These are phyloP conservation scores for Lentinus brumalis DNA, from an alignment of 768 basidiomycete species.

Conservation along the genomic window DNA sequence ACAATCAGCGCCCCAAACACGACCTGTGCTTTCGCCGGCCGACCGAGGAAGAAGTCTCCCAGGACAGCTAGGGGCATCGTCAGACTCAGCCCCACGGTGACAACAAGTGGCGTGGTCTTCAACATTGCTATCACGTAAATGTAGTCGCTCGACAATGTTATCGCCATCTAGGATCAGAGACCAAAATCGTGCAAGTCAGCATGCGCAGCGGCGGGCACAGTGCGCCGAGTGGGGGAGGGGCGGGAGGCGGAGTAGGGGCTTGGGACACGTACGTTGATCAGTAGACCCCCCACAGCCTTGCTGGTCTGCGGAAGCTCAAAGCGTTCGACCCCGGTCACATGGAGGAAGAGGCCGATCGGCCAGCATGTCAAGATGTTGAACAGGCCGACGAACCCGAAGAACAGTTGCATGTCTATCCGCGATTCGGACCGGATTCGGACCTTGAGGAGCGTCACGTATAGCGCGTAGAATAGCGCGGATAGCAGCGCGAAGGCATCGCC, in stretches of 20 bases:
- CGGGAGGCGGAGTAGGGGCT: not conserved
- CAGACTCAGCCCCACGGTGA: constrained; percentile 88
- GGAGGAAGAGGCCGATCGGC: constrained; percentile 79
- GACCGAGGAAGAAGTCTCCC: constrained; percentile 72
- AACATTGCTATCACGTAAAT: constrained; percentile 90
- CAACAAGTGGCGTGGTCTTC: constrained; percentile 93
- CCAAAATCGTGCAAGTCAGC: not conserved
- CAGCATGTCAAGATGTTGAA: constrained; percentile 78
- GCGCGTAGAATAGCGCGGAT: constrained; percentile 86
- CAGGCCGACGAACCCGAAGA: constrained; percentile 92
- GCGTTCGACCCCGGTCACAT: constrained; percentile 69
- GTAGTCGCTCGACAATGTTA: constrained; percentile 84
- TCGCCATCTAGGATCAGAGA: constrained; percentile 62
- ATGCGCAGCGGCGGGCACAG: not conserved
- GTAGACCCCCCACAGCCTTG: constrained; percentile 49
- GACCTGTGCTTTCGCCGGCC: constrained; percentile 58
- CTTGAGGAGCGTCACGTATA: constrained; percentile 89
- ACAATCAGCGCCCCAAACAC: constrained; percentile 78
- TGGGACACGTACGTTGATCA: constrained; percentile 52
- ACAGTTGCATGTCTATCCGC: constrained; percentile 89
- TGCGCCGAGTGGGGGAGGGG: not conserved
- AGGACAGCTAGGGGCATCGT: constrained; percentile 91
- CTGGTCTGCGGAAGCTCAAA: constrained; percentile 67
- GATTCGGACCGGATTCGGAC: constrained; percentile 81
- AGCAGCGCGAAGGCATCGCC: constrained; percentile 86